phyloP scores from a whole-genome alignment of 2,329 filamentous ascomycete species.

The Chaetomium sp. region DNA sequence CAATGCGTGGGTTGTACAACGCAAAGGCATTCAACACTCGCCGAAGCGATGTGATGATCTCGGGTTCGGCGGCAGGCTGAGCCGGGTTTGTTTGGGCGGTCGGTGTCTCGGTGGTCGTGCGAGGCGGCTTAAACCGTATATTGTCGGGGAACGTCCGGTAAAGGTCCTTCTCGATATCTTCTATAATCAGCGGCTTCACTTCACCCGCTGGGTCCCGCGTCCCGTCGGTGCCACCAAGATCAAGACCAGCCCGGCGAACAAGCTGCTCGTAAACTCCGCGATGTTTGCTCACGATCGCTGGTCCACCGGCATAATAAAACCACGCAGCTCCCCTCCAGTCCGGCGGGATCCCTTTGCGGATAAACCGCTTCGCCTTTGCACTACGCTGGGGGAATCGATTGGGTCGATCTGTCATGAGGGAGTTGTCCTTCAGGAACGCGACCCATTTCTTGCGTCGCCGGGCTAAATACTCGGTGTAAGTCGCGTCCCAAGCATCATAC shows the following conservation, averaged over 20 bases:
- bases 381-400: constrained; percentile 73
- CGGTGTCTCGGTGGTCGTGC: constrained; percentile 18
- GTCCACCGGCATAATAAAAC: constrained; percentile 93
- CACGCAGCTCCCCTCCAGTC: constrained; percentile 93
- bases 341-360: constrained; percentile 87
- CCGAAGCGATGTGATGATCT: constrained; percentile 73
- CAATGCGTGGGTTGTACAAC: constrained; percentile 82
- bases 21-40: constrained; percentile 85
- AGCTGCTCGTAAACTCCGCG: constrained; percentile 70
- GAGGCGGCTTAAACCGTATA: constrained; percentile 64
- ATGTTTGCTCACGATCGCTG: constrained; percentile 68
- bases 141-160: constrained; percentile 96
- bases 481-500: constrained; percentile 74
- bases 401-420: constrained; percentile 64
- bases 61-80: constrained; percentile 53
- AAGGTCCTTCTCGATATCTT: constrained; percentile 89
- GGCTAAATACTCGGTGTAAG: constrained; percentile 68
- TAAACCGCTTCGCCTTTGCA: constrained; percentile 79
- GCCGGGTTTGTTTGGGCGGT: constrained; percentile 17
- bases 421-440: constrained; percentile 67
- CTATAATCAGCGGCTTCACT: constrained; percentile 67
- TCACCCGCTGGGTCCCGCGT: constrained; percentile 24
- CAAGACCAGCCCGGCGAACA: constrained; percentile 42
- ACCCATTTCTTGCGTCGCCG: constrained; percentile 78
- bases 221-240: constrained; percentile 14